A percentile compares a stretch with the other conserved stretches of the same genome.
Evolutionary conservation across 1,284 basidiomycete genomes (phyloP).

Genomic region (Pseudozyma thailandica): DNA sequence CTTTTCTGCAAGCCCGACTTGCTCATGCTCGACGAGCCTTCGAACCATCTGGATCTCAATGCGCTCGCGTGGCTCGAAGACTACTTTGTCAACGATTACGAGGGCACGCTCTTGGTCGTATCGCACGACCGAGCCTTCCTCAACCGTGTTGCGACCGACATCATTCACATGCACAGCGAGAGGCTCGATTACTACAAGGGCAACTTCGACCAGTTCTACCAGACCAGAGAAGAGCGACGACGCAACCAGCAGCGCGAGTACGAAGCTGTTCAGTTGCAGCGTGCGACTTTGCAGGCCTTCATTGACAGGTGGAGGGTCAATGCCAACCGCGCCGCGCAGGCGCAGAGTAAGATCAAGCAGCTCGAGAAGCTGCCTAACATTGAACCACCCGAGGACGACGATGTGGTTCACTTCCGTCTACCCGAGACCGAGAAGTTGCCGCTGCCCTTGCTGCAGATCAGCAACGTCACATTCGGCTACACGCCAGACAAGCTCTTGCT

Average conservation of each 20-base stretch:
- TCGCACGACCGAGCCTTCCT: slow-evolving; percentile 99
- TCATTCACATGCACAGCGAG: slow-evolving; percentile 94
- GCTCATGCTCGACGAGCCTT: slow-evolving; percentile 73
- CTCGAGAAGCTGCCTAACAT: slow-evolving; percentile 96
- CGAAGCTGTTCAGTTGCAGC: slow-evolving; percentile 92
- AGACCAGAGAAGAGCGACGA: slow-evolving; percentile 94
- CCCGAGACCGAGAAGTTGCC: slow-evolving; percentile 79
- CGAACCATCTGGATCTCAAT: slow-evolving; percentile 84
- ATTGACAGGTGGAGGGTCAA: slow-evolving; percentile 72
- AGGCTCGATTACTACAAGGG: slow-evolving; percentile 97
- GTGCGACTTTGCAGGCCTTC: slow-evolving; percentile 94
- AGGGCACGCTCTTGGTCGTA: slow-evolving; percentile 91
- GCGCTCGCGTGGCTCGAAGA: slow-evolving; percentile 70
- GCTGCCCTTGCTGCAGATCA: slow-evolving; percentile 92
- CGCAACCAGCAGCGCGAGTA: slow-evolving; percentile 81
- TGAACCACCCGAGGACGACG: slow-evolving; percentile 85
- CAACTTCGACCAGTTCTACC: slow-evolving; percentile 98
- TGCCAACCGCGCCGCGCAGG: slow-evolving; percentile 73
- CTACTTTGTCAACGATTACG: slow-evolving; percentile 88
- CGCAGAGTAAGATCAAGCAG: slow-evolving; percentile 97
- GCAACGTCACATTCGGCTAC: slow-evolving; percentile 92
- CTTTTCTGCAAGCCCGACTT: slow-evolving; percentile 83
- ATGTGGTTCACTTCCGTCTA: slow-evolving; percentile 76
- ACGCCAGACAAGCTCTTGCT: slow-evolving; percentile 82
- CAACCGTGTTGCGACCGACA: slow-evolving; percentile 97